Percentiles rank a stretch among this genome's conserved stretches.
Conservation (phyloP, 306 rosid genomes). For the Purshia tridentata region DNA sequence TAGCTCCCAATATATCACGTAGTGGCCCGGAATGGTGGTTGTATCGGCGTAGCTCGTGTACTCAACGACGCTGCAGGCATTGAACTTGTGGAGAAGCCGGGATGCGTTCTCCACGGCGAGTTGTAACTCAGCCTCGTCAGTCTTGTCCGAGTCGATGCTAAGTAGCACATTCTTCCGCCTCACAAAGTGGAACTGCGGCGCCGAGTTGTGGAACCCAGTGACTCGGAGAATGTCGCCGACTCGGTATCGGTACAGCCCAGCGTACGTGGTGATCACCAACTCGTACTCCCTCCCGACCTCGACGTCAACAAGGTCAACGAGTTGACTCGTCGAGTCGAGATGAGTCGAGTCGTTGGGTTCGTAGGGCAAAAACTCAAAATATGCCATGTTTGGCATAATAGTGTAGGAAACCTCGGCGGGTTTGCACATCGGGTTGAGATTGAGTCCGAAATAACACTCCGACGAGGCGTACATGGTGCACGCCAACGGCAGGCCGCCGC, state of each 20-base stretch:
- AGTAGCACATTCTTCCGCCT: constrained; percentile 52
- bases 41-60: constrained; percentile 62
- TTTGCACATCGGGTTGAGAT: constrained; percentile 55
- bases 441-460: constrained; percentile 55
- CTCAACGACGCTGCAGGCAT: constrained; percentile 48
- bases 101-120: constrained; percentile 51
- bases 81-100: constrained; percentile 14
- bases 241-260: constrained; percentile 52
- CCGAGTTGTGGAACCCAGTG: constrained; percentile 67
- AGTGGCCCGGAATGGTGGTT: constrained; percentile 54
- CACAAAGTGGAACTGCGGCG: constrained; percentile 62
- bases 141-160: constrained; percentile 61
- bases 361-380: constrained; percentile 55
- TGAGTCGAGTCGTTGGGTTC: constrained; percentile 24
- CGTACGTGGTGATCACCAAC: constrained; percentile 53
- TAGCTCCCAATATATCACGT: constrained; percentile 60
- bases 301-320: constrained; percentile 42
- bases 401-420: constrained; percentile 52
- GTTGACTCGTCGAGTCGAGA: constrained; percentile 18
- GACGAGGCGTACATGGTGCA: constrained; percentile 68
- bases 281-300: constrained; percentile 57
- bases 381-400: constrained; percentile 70
- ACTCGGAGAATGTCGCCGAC: constrained; percentile 63
- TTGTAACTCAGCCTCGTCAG: constrained; percentile 60
- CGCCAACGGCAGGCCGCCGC: constrained; percentile 48